A percentile compares a stretch with the other conserved stretches of the same genome.
These are phyloP conservation scores for Geosmithia putterillii DNA, from an alignment of 2,329 filamentous ascomycete genomes.

Conservation along the genomic window DNA sequence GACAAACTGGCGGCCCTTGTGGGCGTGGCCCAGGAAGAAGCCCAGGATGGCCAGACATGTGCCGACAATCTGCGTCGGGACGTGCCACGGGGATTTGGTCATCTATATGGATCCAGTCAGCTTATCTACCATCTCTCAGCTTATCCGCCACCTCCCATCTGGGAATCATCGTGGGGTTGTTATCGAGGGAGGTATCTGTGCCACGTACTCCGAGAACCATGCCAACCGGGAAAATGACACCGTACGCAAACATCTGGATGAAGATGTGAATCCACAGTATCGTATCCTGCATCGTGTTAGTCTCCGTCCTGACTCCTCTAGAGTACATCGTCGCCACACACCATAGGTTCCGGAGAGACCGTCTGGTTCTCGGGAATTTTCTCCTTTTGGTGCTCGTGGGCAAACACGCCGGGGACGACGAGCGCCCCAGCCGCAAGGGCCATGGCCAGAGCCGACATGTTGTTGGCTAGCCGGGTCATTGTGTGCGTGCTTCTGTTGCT, in stretches of 20 bases:
- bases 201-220: slow-evolving; percentile 82
- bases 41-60: slow-evolving; percentile 67
- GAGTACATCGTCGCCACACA: slow-evolving; percentile 28
- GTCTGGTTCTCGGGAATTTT: slow-evolving; percentile 56
- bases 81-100: slow-evolving; percentile 84
- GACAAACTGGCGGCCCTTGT: slow-evolving; percentile 79
- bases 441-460: background rate
- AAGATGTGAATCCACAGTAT: slow-evolving; percentile 92
- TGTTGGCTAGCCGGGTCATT: too few relatives aligned
- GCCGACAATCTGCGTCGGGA: slow-evolving; percentile 70
- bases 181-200: background rate
- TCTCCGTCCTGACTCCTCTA: background rate
- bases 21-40: slow-evolving; percentile 84
- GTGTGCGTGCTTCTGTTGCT: too few relatives aligned
- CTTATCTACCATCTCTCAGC: too few relatives aligned
- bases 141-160: too few relatives aligned
- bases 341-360: slow-evolving; percentile 62
- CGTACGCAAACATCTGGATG: slow-evolving; percentile 76
- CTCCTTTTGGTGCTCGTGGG: slow-evolving; percentile 33
- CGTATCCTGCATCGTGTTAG: slow-evolving; percentile 47
- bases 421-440: background rate
- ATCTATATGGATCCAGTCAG: slow-evolving; percentile 43
- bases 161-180: background rate
- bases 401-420: slow-evolving; percentile 7
- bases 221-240: slow-evolving; percentile 81